Evolutionary conservation across 2,329 filamentous ascomycete species (phyloP), one percentile per base, ranked within the genome.

Genomic region (Phoma herbarum): DNA sequence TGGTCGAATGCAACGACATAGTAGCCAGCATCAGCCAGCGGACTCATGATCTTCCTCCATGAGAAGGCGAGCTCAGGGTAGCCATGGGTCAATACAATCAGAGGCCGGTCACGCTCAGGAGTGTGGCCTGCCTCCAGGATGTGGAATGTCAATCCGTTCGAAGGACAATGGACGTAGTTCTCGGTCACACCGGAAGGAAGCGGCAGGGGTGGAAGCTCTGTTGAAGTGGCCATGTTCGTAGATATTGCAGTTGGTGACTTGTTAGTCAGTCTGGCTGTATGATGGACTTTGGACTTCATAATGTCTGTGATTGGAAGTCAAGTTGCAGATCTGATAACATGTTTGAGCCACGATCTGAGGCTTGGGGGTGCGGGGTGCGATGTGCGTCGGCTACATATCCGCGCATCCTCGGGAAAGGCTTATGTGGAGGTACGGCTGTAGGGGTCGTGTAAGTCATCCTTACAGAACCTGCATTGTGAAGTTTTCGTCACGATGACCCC

Each of bases 1-100:
- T 89, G 87, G 66, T 91, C 88, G 33, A 86, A 85, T 1, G 88
- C 88, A 2, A 90, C 84, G 52, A 88, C 87, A 68, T 88, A 83
- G 75, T 86, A 90, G 26, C 88, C 88, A 6, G 82, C 79, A 0
- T 77, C 74, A 5, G 88, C 85, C n/a, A 91, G 78, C 0, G 78
- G 71, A 7, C 83, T 82, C 66, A 91, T 81, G 33, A 90, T 76
- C 55, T 87, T 86, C 50, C 88, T 85, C 87, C 88, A 91, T 45
- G 88, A 90, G 72, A 84, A 91, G 26, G 88, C 86, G 2, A 91
- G 79, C 68, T 90, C 88, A 1, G 88, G 88, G 62, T 85, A 91
- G 35, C 88, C 88, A 73, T 90, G 88, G 46, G 85, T 82, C 47
- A 89, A 83, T 7, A 90, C 72, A 9, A 90, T 76, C 11, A 90